Conservation (phyloP, 2,329 filamentous ascomycete species). For the Aspergillus phoenicis region DNA sequence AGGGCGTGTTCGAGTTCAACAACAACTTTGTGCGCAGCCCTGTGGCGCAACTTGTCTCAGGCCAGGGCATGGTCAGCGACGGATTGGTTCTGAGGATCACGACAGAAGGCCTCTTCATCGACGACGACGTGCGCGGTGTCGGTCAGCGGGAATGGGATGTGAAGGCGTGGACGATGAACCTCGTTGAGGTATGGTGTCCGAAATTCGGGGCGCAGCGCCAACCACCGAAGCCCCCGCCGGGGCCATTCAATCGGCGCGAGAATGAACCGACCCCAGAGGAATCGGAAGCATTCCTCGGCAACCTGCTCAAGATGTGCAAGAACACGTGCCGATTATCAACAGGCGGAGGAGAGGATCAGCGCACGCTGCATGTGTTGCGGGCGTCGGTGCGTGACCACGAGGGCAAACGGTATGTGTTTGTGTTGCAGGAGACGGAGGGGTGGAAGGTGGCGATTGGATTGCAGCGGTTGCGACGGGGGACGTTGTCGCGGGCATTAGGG, state of each 20-base stretch:
- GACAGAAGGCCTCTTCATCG: slow-evolving; percentile 93
- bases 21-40: slow-evolving; percentile 87
- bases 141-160: slow-evolving; percentile 98
- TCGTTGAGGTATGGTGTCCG: slow-evolving; percentile 83
- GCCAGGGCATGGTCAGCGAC: slow-evolving; percentile 83
- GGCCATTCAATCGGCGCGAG: slow-evolving; percentile 50
- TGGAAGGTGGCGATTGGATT: slow-evolving; percentile 66
- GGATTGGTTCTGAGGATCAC: slow-evolving; percentile 89
- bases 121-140: slow-evolving; percentile 88
- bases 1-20: slow-evolving; percentile 89
- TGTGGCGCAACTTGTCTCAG: slow-evolving; percentile 83
- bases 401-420: slow-evolving; percentile 64
- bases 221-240: slow-evolving; percentile 32
- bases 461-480: slow-evolving; percentile 58
- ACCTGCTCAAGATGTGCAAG: slow-evolving; percentile 67
- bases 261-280: slow-evolving; percentile 63
- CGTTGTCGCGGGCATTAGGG: slow-evolving; percentile 57
- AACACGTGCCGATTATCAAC: slow-evolving; percentile 59
- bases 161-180: slow-evolving; percentile 95
- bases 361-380: slow-evolving; percentile 58
- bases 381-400: slow-evolving; percentile 62
- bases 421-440: slow-evolving; percentile 60
- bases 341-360: slow-evolving; percentile 34
- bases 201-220: slow-evolving; percentile 54
- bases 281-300: slow-evolving; percentile 64